phyloP scores from a whole-genome alignment of 163 green algal genomes.

The Volvox carteri region DNA sequence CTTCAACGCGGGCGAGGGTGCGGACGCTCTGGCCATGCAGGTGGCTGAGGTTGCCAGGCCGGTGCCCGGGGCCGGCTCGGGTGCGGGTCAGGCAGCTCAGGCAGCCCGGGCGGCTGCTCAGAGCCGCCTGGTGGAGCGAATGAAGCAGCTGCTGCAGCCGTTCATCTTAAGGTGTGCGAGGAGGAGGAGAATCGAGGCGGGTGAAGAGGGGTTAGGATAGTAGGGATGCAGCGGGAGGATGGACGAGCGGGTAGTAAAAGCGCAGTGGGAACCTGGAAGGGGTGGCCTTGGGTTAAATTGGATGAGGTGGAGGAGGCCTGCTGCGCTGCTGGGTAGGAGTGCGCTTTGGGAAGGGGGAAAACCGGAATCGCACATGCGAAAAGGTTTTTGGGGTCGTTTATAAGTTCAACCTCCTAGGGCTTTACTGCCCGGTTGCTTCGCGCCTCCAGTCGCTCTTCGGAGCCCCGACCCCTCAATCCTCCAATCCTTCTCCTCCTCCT shows the following conservation, averaged over 20 bases:
- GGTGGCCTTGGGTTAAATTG: too few species aligned
- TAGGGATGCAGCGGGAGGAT: neutral
- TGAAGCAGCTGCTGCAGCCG: slow-evolving; percentile 89
- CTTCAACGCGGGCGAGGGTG: slow-evolving; percentile 74
- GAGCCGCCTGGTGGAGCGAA: slow-evolving; percentile 78
- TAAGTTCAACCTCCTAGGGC: too few species aligned
- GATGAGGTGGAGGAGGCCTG: too few species aligned
- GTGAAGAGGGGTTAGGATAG: neutral
- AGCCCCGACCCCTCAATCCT: too few species aligned
- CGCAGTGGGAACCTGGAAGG: too few species aligned
- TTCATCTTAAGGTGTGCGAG: slow-evolving; percentile 83
- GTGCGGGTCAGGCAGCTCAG: neutral
- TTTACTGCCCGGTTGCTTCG: too few species aligned
- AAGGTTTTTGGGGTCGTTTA: too few species aligned
- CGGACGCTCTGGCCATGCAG: slow-evolving; percentile 47
- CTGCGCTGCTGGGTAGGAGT: too few species aligned
- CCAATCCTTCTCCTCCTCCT: neutral
- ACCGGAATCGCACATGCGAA: too few species aligned
- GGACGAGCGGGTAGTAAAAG: neutral
- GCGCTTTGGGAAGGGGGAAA: too few species aligned
- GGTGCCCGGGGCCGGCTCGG: slow-evolving; percentile 20
- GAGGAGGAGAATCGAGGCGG: too few species aligned
- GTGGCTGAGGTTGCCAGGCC: slow-evolving; percentile 18
- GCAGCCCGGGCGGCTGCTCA: slow-evolving; percentile 56
- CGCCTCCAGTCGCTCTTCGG: too few species aligned